Base-by-base conservation (phyloP, 345 rosid species). In the Rhizophora mangle region DNA sequence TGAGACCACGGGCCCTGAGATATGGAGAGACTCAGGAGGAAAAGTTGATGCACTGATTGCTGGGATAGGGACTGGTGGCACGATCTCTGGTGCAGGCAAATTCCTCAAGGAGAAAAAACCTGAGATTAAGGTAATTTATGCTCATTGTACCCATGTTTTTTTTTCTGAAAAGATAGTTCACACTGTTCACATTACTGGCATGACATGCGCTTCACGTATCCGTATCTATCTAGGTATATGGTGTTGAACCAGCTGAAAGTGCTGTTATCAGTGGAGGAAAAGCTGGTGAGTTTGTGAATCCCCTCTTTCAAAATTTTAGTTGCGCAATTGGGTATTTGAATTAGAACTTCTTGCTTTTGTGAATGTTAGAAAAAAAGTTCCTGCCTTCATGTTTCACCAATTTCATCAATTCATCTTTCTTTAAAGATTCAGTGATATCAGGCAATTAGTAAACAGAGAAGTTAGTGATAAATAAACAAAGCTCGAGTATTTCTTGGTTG, bases 1-100 rank as follows among this genome's bases (percentile, higher is more conserved):
- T 46, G 87, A 79, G 71, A 87, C 95, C 62, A 87, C 87, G 8
- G 92, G 92, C 31, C 96, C 90, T 9, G 96, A 89, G 79, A 84
- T 87, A 77, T 89, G 95, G 95, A 82, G 72, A 64, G 91, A 80
- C 74, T 83, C 96, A 11, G 84, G 76, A 72, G 99, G 97, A 67
- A 87, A 95, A 75, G 85, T 84, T n/a, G 93, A 87, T 79, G 81
- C 79, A 13, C 46, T 87, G 10, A 68, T 95, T 82, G 87, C 88
- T 0, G 97, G 96, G 47, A 87, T 95, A 68, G 99, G 99, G 71
- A 95, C 99, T 31, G 97, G 93, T 68, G 99, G 99, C 73, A 95
- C 99, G 37, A 72, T 85, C 63, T 83, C 78, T 36, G 96, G 96
- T 20, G 76, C 76, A 6, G 97, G 97, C 59, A 85, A 54, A 69